These are phyloP conservation scores for Taiozyma sp. DNA, from an alignment of 1,139 yeast genomes.

Conservation along the genomic window DNA sequence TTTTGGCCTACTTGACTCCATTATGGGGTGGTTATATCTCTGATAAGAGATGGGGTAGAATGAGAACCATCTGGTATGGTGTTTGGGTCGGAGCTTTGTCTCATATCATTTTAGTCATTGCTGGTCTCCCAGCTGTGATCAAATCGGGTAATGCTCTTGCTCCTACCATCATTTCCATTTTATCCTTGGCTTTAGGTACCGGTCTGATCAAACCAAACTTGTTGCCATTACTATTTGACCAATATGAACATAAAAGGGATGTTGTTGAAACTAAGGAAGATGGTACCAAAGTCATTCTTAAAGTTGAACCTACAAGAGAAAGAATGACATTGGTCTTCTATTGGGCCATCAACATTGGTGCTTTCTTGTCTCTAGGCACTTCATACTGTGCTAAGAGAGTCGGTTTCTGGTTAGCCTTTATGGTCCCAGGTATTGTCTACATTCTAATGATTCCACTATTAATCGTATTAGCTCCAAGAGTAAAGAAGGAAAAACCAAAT, in stretches of 20 bases:
- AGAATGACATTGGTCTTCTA: constrained; percentile 75
- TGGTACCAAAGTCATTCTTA: constrained; percentile 70
- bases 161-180: constrained; percentile 53
- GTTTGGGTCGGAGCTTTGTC: constrained; percentile 59
- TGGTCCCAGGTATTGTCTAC: constrained; percentile 51
- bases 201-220: constrained; percentile 83
- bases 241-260: constrained; percentile 53
- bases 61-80: constrained; percentile 61
- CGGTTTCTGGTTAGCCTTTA: constrained; percentile 77
- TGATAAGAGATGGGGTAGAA: constrained; percentile 72
- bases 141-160: constrained; percentile 41
- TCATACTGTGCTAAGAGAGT: constrained; percentile 64
- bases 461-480: constrained; percentile 32
- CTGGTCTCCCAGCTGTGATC: constrained; percentile 65
- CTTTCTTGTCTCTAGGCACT: constrained; percentile 73
- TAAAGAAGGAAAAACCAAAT: constrained; percentile 35
- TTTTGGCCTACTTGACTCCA: constrained; percentile 82
- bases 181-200: constrained; percentile 71
- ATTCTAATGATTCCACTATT: constrained; percentile 45
- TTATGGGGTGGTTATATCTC: constrained; percentile 73
- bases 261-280: constrained; percentile 52
- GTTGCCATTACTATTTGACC: constrained; percentile 77
- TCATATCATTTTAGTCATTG: constrained; percentile 59
- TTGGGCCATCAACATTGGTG: constrained; percentile 78
- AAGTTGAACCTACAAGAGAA: constrained; percentile 65